phyloP scores from a whole-genome alignment of 805 yeast genomes.

The Ogataea chonburiensis region DNA sequence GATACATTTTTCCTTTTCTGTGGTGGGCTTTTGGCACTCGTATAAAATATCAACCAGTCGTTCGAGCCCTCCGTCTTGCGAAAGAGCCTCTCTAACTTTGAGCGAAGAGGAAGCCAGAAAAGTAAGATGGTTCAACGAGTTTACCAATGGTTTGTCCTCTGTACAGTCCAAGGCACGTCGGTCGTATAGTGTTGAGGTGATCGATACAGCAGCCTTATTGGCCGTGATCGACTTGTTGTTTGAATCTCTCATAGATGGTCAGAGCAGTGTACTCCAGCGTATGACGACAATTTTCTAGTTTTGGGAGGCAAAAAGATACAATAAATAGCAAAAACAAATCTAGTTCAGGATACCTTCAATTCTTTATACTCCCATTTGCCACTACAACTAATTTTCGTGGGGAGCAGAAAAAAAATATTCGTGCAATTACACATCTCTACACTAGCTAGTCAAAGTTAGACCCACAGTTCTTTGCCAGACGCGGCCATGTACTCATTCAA shows the following conservation, averaged over 20 bases:
- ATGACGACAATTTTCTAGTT: too few species aligned
- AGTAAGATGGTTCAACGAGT: constrained; percentile 86
- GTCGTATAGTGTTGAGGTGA: constrained; percentile 86
- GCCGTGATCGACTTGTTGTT: constrained; percentile 75
- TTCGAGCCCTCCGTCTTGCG: constrained; percentile 90
- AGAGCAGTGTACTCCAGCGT: too few species aligned
- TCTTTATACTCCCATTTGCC: constrained; percentile 11
- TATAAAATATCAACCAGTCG: constrained; percentile 81
- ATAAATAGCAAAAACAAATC: not conserved
- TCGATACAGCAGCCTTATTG: constrained; percentile 90
- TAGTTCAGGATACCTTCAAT: constrained; percentile 1
- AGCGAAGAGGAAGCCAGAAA: constrained; percentile 82
- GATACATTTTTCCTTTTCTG: constrained; percentile 46
- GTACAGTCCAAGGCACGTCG: constrained; percentile 90
- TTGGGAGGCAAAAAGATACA: too few species aligned
- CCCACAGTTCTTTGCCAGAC: constrained; percentile 67
- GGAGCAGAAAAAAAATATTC: constrained; percentile 2
- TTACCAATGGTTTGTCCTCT: constrained; percentile 83
- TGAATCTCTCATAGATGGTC: constrained; percentile 86
- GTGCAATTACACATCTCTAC: constrained; percentile 6
- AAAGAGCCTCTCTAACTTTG: constrained; percentile 85
- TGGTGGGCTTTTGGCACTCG: constrained; percentile 56
- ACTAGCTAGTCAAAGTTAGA: constrained; percentile 24
- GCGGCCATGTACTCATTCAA: constrained; percentile 61
- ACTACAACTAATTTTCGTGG: constrained; percentile 6